A percentile compares a stretch with the other conserved stretches of the same genome.
Conservation (phyloP, 768 basidiomycete species). For the Austroboletus eburneus region DNA sequence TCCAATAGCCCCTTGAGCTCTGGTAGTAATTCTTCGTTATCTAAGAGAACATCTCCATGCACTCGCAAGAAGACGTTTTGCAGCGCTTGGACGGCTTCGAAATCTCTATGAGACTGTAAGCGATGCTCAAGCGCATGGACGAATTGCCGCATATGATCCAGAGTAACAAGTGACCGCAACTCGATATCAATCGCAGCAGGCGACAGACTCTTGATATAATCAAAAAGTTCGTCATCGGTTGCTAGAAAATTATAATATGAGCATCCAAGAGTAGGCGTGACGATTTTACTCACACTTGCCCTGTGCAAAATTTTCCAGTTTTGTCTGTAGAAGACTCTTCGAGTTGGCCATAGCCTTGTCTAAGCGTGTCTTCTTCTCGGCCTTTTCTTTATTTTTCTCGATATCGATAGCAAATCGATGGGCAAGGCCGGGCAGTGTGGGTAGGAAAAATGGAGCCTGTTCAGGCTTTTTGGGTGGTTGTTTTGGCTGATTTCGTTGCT, state of each 20-base stretch:
- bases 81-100: constrained; percentile 91
- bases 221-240: constrained; percentile 79
- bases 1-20: constrained; percentile 55
- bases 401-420: constrained; percentile 63
- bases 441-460: constrained; percentile 95
- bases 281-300: constrained; percentile 61
- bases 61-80: constrained; percentile 79
- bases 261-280: constrained; percentile 1
- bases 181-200: constrained; percentile 92
- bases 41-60: constrained; percentile 78
- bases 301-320: constrained; percentile 52
- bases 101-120: constrained; percentile 78
- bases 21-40: constrained; percentile 58
- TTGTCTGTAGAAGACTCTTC: constrained; percentile 69
- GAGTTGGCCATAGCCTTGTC: constrained; percentile 47
- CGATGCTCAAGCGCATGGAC: constrained; percentile 69
- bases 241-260: background rate
- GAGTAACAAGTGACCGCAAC: constrained; percentile 68
- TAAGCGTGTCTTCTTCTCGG: constrained; percentile 46
- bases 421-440: constrained; percentile 85
- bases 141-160: constrained; percentile 64
- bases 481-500: constrained; percentile 96
- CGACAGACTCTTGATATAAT: constrained; percentile 77
- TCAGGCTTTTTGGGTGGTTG: constrained; percentile 94
- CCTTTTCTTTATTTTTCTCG: constrained; percentile 34